These are phyloP conservation scores for Neurospora sp. DNA, from an alignment of 2,329 filamentous ascomycete genomes.

Conservation along the genomic window DNA sequence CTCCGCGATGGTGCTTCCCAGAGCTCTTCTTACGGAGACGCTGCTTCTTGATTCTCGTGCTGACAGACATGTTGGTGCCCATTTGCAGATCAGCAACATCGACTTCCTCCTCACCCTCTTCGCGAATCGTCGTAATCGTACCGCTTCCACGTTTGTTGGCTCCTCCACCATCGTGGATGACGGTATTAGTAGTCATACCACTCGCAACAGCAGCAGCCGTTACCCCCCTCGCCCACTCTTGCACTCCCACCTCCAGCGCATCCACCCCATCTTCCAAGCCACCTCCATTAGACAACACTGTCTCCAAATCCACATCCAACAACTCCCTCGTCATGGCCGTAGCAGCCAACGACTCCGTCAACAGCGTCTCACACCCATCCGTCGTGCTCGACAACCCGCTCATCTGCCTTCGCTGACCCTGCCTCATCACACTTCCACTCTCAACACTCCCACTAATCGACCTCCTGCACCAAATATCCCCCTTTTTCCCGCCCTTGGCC, in stretches of 20 bases:
- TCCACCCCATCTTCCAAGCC: constrained; percentile 10
- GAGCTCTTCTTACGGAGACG: constrained; percentile 26
- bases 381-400: constrained; percentile 13
- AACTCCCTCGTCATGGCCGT: constrained; percentile 43
- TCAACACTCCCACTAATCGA: constrained; percentile 21
- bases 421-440: constrained; percentile 21
- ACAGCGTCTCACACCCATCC: constrained; percentile 27
- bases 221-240: constrained; percentile 20
- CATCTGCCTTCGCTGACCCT: constrained; percentile 11
- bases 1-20: constrained; percentile 19
- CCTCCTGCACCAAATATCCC: constrained; percentile 32
- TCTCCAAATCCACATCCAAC: constrained; percentile 30
- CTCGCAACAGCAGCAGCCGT: constrained; percentile 10
- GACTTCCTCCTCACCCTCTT: constrained; percentile 19
- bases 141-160: constrained; percentile 8
- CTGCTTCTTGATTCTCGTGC: constrained; percentile 40
- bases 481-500: constrained; percentile 21
- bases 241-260: constrained; percentile 19
- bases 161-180: neutral
- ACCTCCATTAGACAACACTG: constrained; percentile 22
- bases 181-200: neutral
- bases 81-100: constrained; percentile 22
- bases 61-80: constrained; percentile 29
- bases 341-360: constrained; percentile 43
- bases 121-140: constrained; percentile 4